Evolutionary conservation across 306 rosid species (phyloP), one percentile per base, ranked within the genome.

Genomic region (Vigna hirtella): DNA sequence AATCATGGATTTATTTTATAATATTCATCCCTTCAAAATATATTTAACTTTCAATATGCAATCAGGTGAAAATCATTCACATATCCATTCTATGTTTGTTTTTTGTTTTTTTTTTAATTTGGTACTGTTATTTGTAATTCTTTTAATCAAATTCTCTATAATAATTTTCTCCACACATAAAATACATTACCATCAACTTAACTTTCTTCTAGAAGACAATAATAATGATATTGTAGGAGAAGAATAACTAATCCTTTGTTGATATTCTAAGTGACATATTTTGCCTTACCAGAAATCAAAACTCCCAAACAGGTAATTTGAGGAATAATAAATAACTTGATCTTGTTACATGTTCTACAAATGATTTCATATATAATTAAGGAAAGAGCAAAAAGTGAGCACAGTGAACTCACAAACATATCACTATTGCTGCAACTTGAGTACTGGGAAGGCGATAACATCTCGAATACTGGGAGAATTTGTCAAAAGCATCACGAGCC

Each of bases 401-500:
- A 14, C 10, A n/a, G 38, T 16, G 42, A 69, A 57, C 48, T 74
- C 72, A 49, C 72, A 58, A 70, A 40, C 45, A 13, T 66, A 49
- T 36, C 62, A 67, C 82, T 85, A 88, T 66, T 87, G 93, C 78
- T 92, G 98, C 67, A 86, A 66, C 84, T 86, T 90, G 57, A 91
- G 96, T 47, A 95, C 98, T 4, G 98, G 98, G 79, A 95, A 95
- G 83, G 98, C 97, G 59, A 95, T 95, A 51, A 95, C 98, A 81
- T 95, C 98, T 76, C 98, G 89, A 53, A 95, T 95, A 59, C 98
- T 92, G 42, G 96, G 89, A 48, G 98, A 91, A 76, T 95, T 86
- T 62, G 98, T 95, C 83, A 92, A 81, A 73, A 95, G 93, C 98
- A 95, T 95, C 86, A 95, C 98, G 1, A 95, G 85, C 88, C 98